Base-by-base conservation (phyloP, 371 early-diverging fungal genomes). In the Mucor racemosus region DNA sequence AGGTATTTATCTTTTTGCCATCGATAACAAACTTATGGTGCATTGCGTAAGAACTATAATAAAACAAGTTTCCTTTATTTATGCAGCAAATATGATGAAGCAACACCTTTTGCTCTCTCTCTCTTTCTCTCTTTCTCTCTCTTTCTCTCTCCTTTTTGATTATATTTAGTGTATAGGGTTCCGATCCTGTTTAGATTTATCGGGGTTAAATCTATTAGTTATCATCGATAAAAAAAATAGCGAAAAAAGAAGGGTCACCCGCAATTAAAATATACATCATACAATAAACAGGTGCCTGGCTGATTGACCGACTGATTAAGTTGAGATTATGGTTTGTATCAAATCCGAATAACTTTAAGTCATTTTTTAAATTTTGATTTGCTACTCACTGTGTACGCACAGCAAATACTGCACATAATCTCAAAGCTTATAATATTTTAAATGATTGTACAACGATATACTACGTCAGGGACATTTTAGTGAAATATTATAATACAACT, bases 201-300 rank as follows among this genome's bases (percentile, higher is more conserved):
- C 57, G 57, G 57, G 57, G 57, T 46, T 46, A n/a, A 46, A 19
- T 17, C n/a, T 46, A 19, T 19, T 46, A 46, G 7, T 46, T 46
- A 46, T 46, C 46, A 46, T 46, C 26, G 26, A 59, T 59, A 33
- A 17, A 58, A 39, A 58, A 58, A 46, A 46, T 46, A 19, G 46
- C 46, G 26, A 59, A 59, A 59, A 59, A 42, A 35, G 31, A 46
- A 34, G 60, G 60, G 60, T 35, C 60, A 46, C 46, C 46, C 46
- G 46, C 46, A 19, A 46, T 19, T 26, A 17, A 42, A 42, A 17
- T 44, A 11, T 44, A 46, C 46, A 19, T 46, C 46, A 46, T 46
- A 19, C 46, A 46, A 10, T 19, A 10, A 46, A 19, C 46, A 46
- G 46, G 46, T 46, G 46, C 46, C 46, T 46, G 19, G 46, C 46